phyloP scores from a whole-genome alignment of 176 grass and related monocot species.

The Secale cereale region DNA sequence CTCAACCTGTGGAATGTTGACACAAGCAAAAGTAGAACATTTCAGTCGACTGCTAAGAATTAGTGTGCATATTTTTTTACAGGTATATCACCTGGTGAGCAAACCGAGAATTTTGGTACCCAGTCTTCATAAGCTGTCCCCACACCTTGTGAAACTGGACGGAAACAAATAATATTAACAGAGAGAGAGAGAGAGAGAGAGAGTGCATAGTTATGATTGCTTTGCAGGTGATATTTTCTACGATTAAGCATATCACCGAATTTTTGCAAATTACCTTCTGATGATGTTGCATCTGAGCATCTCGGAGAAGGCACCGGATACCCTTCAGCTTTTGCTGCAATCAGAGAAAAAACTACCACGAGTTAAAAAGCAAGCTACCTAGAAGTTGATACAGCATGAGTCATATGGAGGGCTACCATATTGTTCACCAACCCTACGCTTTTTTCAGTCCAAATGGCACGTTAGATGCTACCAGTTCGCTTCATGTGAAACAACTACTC shows the following conservation, averaged over 20 bases:
- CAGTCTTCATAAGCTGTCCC: slow-evolving; percentile 99
- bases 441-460: background rate
- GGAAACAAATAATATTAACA: slow-evolving; percentile 9
- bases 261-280: slow-evolving; percentile 48
- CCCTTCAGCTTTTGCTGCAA: slow-evolving; percentile 58
- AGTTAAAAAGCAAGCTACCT: background rate
- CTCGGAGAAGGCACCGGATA: slow-evolving; percentile 69
- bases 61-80: background rate
- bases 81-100: slow-evolving; percentile 76
- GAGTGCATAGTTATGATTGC: background rate
- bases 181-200: background rate
- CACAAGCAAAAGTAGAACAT: background rate
- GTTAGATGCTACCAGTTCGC: background rate
- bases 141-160: slow-evolving; percentile 96
- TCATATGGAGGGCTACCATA: background rate
- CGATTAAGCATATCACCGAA: background rate
- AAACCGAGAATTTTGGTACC: slow-evolving; percentile 97
- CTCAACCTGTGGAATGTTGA: slow-evolving; percentile 58
- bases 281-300: slow-evolving; percentile 72
- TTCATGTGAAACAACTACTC: background rate
- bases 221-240: background rate
- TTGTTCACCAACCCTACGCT: background rate
- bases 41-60: background rate
- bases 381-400: background rate
- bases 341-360: slow-evolving; percentile 1